phyloP scores from a whole-genome alignment of 2,329 filamentous ascomycete genomes.

The Fonsecaea monophora region DNA sequence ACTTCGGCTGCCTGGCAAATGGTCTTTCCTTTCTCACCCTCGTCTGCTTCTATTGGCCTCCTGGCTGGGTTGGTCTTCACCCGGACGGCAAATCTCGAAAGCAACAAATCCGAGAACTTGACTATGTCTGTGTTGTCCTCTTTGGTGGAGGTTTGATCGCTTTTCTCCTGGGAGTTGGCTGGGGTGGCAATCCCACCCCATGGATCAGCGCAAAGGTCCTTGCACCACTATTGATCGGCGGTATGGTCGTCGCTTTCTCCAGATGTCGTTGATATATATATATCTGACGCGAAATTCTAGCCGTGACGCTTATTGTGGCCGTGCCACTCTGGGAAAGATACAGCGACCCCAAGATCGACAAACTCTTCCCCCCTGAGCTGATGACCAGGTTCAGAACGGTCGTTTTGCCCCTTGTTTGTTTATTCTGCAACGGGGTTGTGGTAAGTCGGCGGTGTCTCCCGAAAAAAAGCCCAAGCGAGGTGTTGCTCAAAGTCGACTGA shows the following conservation, averaged over 20 bases:
- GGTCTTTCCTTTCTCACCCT: slow-evolving; percentile 19
- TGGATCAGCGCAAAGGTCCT: slow-evolving; percentile 26
- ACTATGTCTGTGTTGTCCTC: slow-evolving; percentile 33
- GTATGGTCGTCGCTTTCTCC: not conserved
- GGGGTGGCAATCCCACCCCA: slow-evolving; percentile 30
- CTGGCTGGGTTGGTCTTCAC: slow-evolving; percentile 24
- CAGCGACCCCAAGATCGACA: slow-evolving; percentile 15
- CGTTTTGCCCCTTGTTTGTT: slow-evolving; percentile 14
- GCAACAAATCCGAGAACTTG: slow-evolving; percentile 32
- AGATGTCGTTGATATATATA: not conserved
- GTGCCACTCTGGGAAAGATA: slow-evolving; percentile 28
- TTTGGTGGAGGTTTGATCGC: slow-evolving; percentile 30
- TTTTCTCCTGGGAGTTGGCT: slow-evolving; percentile 33
- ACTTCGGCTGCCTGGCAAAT: slow-evolving; percentile 23
- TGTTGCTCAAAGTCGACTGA: too few relatives aligned
- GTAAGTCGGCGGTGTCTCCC: not conserved
- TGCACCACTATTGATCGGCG: slow-evolving; percentile 20
- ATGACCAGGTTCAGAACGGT: slow-evolving; percentile 14
- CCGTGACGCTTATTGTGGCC: slow-evolving; percentile 4
- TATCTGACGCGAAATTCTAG: not conserved
- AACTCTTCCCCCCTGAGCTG: slow-evolving; percentile 24
- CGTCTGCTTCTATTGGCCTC: slow-evolving; percentile 30
- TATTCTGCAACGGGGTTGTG: slow-evolving; percentile 11
- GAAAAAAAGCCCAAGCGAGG: not conserved
- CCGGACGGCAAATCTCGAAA: slow-evolving; percentile 26